phyloP scores from a whole-genome alignment of 306 rosid species.

The Cucumis melo region DNA sequence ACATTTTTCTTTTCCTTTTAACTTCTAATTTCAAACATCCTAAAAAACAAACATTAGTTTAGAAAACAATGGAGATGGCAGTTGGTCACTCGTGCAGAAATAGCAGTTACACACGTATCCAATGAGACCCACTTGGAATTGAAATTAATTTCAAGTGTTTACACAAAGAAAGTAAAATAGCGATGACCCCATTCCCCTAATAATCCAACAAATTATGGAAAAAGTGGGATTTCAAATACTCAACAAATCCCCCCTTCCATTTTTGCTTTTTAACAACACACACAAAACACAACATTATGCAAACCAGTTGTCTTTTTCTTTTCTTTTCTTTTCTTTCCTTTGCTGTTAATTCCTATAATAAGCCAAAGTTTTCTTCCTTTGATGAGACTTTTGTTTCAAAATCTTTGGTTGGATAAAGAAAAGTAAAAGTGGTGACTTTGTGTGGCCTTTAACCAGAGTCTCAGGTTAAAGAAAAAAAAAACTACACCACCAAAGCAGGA shows the following conservation, averaged over 20 bases:
- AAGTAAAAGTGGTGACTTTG: background rate
- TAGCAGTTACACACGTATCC: background rate
- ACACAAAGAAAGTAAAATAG: background rate
- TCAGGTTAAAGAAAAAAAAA: background rate
- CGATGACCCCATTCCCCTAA: background rate
- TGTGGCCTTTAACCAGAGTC: background rate
- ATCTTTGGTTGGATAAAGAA: background rate
- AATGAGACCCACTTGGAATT: background rate
- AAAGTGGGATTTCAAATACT: background rate
- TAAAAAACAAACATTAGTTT: background rate
- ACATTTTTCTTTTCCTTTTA: no score
- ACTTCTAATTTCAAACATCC: background rate
- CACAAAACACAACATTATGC: background rate
- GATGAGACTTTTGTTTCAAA: background rate
- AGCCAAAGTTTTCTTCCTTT: background rate
- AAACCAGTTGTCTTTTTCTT: background rate
- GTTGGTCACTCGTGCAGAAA: background rate
- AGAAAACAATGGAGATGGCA: background rate
- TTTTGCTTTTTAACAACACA: background rate
- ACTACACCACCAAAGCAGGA: background rate
- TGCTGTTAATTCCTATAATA: background rate
- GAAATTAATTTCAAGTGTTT: background rate
- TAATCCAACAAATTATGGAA: background rate
- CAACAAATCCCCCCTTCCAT: background rate
- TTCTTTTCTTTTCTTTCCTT: background rate